Evolutionary conservation across 139 green algal species (phyloP).

Genomic region (Pleodorina starrii): DNA sequence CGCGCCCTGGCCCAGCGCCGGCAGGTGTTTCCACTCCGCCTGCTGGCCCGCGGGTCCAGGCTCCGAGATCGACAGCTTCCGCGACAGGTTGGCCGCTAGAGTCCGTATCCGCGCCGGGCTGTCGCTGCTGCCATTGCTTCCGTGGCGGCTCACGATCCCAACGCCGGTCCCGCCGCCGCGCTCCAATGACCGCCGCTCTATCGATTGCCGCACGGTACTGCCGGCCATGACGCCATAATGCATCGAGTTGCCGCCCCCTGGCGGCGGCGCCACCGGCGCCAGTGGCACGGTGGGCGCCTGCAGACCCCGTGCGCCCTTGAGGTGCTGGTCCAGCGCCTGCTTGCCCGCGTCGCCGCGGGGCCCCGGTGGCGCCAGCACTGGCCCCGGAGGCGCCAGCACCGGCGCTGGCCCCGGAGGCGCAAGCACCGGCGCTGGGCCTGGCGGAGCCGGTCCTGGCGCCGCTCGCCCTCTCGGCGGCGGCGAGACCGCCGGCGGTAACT

Average conservation of each 20-base stretch:
- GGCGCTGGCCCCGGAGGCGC: not conserved
- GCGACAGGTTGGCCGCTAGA: not conserved
- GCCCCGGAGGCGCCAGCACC: no score
- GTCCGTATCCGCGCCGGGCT: not conserved
- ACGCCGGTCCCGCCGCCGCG: not conserved
- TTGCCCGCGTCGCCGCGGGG: not conserved
- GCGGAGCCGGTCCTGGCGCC: no score
- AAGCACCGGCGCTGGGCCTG: not conserved
- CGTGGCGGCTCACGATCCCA: not conserved
- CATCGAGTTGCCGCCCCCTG: not conserved
- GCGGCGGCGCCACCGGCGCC: not conserved
- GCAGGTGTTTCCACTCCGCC: constrained; percentile 41
- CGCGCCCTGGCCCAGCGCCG: constrained; percentile 29
- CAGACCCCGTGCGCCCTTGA: not conserved
- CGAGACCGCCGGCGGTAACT: not conserved
- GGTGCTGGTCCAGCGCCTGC: constrained; percentile 23
- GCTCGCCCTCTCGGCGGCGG: not conserved
- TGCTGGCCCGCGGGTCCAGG: constrained; percentile 29
- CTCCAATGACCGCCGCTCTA: constrained; percentile 8
- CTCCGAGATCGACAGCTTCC: constrained; percentile 20
- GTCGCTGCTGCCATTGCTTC: not conserved
- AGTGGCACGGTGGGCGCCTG: no score
- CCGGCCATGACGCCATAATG: not conserved
- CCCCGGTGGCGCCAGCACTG: not conserved
- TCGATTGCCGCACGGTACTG: constrained; percentile 11